Evolutionary conservation across 108 stramenopile genomes (phyloP).

Genomic region (Skeletonema marinoi): DNA sequence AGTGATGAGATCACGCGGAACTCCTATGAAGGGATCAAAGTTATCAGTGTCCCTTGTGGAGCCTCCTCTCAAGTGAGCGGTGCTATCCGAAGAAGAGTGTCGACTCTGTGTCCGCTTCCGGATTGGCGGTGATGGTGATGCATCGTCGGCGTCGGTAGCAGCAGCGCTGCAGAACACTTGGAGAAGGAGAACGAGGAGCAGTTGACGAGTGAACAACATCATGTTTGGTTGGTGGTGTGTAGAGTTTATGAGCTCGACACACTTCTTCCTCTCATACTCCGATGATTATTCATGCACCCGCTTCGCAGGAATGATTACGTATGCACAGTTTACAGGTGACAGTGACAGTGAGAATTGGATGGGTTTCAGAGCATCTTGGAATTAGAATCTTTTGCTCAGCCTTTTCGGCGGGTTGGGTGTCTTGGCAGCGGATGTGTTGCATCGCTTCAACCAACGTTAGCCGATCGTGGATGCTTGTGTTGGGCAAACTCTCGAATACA

Average conservation of each 20-base stretch:
- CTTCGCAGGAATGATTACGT: background rate
- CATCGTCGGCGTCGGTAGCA: background rate
- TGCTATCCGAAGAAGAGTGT: background rate
- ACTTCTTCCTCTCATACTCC: too few relatives aligned
- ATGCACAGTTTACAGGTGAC: too few relatives aligned
- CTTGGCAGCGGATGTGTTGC: too few relatives aligned
- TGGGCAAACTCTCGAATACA: too few relatives aligned
- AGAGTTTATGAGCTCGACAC: background rate
- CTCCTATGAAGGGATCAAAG: background rate
- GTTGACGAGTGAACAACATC: background rate
- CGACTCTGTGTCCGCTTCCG: background rate
- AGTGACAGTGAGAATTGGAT: too few relatives aligned
- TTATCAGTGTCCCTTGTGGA: background rate
- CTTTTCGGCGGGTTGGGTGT: too few relatives aligned
- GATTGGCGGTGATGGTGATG: background rate
- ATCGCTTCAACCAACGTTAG: too few relatives aligned
- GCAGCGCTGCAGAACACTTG: background rate
- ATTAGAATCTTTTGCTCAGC: too few relatives aligned
- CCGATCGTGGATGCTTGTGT: too few relatives aligned
- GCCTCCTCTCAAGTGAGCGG: background rate
- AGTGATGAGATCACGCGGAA: background rate
- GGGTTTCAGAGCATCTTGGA: too few relatives aligned
- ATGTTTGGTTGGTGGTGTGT: background rate
- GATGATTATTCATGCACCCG: background rate
- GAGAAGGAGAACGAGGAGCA: background rate